Evolutionary conservation across 2,329 filamentous ascomycete genomes (phyloP), one percentile per base, ranked within the genome.

Genomic region (Metarhizium rileyi): DNA sequence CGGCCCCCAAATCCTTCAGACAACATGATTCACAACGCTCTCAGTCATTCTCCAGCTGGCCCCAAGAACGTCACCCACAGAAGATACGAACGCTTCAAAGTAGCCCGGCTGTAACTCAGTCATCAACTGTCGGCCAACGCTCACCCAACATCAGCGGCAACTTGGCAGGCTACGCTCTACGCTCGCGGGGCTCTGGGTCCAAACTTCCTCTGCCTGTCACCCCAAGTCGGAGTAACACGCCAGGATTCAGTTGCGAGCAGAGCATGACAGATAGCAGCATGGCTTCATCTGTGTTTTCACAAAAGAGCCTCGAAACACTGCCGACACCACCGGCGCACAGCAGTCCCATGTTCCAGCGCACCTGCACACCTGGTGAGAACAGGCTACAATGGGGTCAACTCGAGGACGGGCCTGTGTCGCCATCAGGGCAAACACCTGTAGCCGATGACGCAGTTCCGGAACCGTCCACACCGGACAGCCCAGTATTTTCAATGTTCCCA

Each of bases 211-310:
- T 68, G 4, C 63, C 67, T 16, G 56, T 66, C 16, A 71, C 68
- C 2, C 68, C 67, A 9, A 66, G 61, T 50, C 61, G 66, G 14
- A 62, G 61, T 16, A 61, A 57, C 26, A 70, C 68, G 0, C 69
- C 70, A 2, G 60, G 55, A 6, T 56, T 66, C 26, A 56, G 57
- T 44, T 62, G 61, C 14, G 67, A 71, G 33, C 62, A 61, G 25
- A 70, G 66, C 44, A 61, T 68, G 48, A 69, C 69, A 12, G 70
- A 72, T 48, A 71, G 67, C 56, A 72, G 69, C 59, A 66, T 70
- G 64, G 53, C 64, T 0, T 71, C 68, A 8, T 73, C 70, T 2
- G 56, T 68, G 5, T 70, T 72, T 26, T 70, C 68, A 27, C 62
- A 62, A 1, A 56, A 61, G 22, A 69, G 68, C 46, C 46, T 67